Evolutionary conservation across 306 rosid species (phyloP).

Genomic region (Prunus fruticosa): DNA sequence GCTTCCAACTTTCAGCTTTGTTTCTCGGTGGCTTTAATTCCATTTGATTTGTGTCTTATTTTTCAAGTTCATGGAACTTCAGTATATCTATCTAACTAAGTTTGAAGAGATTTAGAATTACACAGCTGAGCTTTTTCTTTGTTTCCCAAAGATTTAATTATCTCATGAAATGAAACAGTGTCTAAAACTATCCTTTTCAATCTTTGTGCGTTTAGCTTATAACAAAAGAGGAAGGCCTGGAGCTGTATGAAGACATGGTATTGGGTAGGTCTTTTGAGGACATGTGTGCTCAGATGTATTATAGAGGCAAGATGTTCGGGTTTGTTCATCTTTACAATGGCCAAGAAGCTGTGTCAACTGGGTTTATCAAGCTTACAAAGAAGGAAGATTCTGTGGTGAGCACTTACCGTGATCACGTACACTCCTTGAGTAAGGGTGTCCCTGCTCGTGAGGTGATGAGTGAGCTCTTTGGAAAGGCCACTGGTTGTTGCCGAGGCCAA

Average conservation of each 20-base stretch:
- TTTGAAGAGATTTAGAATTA: background rate
- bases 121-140: background rate
- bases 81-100: background rate
- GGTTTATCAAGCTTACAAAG: constrained; percentile 82
- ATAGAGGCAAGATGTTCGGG: constrained; percentile 95
- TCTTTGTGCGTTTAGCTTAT: constrained; percentile 55
- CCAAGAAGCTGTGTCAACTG: constrained; percentile 98
- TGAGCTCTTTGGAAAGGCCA: constrained; percentile 95
- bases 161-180: background rate
- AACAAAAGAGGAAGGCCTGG: constrained; percentile 87
- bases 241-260: constrained; percentile 87
- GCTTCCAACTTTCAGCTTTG: constrained; percentile 7
- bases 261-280: constrained; percentile 92
- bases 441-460: constrained; percentile 93
- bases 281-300: constrained; percentile 99
- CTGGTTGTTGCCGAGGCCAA: constrained; percentile 97
- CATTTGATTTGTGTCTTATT: background rate
- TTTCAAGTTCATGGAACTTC: background rate
- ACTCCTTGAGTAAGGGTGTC: constrained; percentile 94
- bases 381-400: constrained; percentile 80
- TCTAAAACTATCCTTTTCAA: constrained; percentile 22
- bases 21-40: background rate
- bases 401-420: constrained; percentile 98
- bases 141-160: background rate
- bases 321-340: constrained; percentile 99